Conservation (phyloP, 108 stramenopile genomes). For the Cyclotella choctawhatcheeana region DNA sequence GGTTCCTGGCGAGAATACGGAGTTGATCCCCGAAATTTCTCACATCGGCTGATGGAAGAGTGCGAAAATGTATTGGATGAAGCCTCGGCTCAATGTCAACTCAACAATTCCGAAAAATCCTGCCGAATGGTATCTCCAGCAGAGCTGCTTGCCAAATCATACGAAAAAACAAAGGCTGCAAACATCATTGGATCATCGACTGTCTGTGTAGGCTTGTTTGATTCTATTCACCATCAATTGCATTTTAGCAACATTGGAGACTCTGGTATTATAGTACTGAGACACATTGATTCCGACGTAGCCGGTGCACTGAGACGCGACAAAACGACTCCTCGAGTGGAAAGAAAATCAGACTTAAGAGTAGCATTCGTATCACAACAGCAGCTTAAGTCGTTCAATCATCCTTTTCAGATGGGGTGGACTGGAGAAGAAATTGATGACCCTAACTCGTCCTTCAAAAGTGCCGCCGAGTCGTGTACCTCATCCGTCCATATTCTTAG, state of each 20-base stretch:
- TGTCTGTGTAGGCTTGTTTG: slow-evolving; percentile 91
- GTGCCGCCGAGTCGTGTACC: slow-evolving; percentile 86
- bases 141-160: slow-evolving; percentile 73
- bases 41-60: slow-evolving; percentile 85
- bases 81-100: slow-evolving; percentile 41
- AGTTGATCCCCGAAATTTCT: slow-evolving; percentile 93
- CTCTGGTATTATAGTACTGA: slow-evolving; percentile 92
- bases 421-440: slow-evolving; percentile 72
- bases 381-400: slow-evolving; percentile 94
- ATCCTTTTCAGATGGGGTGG: slow-evolving; percentile 96
- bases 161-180: slow-evolving; percentile 75
- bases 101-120: slow-evolving; percentile 47
- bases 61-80: slow-evolving; percentile 71
- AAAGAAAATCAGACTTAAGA: slow-evolving; percentile 84
- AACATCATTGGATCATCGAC: slow-evolving; percentile 91
- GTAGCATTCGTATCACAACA: slow-evolving; percentile 95
- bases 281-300: slow-evolving; percentile 94
- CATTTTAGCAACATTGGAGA: slow-evolving; percentile 96
- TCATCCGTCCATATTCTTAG: slow-evolving; percentile 89
- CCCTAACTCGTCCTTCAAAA: slow-evolving; percentile 82
- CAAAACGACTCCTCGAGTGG: slow-evolving; percentile 65
- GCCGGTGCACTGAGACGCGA: slow-evolving; percentile 90
- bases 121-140: slow-evolving; percentile 70
- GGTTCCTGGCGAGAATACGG: slow-evolving; percentile 95
- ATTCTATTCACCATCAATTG: slow-evolving; percentile 89